Conservation (phyloP, 371 early-diverging fungal species). For the Choanephora cucurbitarum region DNA sequence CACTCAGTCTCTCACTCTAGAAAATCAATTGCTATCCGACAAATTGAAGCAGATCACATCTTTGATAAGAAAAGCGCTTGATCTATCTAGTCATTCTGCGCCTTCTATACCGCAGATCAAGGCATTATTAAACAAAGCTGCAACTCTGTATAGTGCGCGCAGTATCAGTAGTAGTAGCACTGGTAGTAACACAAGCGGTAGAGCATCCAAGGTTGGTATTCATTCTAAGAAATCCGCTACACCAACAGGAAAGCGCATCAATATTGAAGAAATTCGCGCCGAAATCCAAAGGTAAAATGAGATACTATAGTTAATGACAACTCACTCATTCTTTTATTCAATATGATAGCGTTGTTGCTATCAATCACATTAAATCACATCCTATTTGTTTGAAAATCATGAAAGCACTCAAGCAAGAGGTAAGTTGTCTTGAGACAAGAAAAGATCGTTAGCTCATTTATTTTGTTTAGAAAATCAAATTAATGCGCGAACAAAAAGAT, state of each 20-base stretch:
- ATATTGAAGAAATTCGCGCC: conserved; percentile 6
- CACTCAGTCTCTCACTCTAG: neutral
- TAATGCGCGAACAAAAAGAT: conserved; percentile 67
- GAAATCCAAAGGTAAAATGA: conserved; percentile 10
- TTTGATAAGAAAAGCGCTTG: conserved; percentile 16
- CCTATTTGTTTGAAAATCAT: conserved; percentile 16
- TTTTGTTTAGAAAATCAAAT: conserved; percentile 23
- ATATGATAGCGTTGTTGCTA: conserved; percentile 8
- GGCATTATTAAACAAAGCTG: conserved; percentile 10
- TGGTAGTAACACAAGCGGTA: conserved; percentile 2
- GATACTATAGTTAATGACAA: neutral
- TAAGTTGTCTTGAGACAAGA: neutral
- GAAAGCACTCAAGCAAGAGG: conserved; percentile 19
- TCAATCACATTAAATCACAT: conserved; percentile 17
- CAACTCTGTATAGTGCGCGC: conserved; percentile 7
- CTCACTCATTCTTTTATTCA: neutral
- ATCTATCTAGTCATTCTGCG: conserved; percentile 5
- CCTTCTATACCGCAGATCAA: conserved; percentile 15
- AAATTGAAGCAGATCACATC: conserved; percentile 19
- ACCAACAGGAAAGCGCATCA: conserved; percentile 7
- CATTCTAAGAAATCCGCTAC: neutral
- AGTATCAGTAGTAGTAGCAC: conserved; percentile 3
- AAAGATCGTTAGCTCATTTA: no score
- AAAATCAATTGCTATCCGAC: conserved; percentile 9
- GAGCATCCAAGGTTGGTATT: neutral